Evolutionary conservation across 768 basidiomycete species (phyloP).

Genomic region (Hortiboletus flavorubellus): DNA sequence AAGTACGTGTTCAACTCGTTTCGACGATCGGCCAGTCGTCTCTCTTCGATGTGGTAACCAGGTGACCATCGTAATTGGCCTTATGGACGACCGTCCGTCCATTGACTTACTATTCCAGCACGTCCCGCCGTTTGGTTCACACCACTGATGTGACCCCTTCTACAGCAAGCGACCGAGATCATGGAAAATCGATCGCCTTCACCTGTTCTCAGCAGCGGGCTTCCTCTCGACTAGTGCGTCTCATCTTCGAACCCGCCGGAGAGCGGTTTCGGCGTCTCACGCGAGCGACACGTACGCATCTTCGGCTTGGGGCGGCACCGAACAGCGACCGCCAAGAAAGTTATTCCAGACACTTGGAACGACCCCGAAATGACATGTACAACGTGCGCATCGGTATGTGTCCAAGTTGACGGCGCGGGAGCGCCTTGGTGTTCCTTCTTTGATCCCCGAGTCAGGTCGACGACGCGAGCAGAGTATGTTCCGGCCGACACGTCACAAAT

Average conservation of each 20-base stretch:
- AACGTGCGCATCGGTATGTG: slow-evolving; percentile 16
- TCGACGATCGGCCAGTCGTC: slow-evolving; percentile 43
- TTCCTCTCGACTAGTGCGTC: slow-evolving; percentile 54
- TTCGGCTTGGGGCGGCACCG: slow-evolving; percentile 49
- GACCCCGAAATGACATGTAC: slow-evolving; percentile 11
- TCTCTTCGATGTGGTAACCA: slow-evolving; percentile 44
- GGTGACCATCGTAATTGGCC: slow-evolving; percentile 16
- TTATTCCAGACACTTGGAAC: slow-evolving; percentile 19
- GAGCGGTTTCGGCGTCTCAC: slow-evolving; percentile 54
- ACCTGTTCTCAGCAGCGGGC: slow-evolving; percentile 48
- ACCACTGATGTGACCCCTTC: slow-evolving; percentile 28
- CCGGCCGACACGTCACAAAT: slow-evolving; percentile 47
- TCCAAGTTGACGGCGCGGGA: not conserved
- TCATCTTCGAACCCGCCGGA: slow-evolving; percentile 45
- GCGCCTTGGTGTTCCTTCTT: not conserved
- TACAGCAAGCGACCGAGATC: slow-evolving; percentile 53
- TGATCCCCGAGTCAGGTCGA: not conserved
- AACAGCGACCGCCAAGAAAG: slow-evolving; percentile 26
- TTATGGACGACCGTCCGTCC: slow-evolving; percentile 11
- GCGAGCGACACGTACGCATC: slow-evolving; percentile 51
- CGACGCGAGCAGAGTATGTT: slow-evolving; percentile 44
- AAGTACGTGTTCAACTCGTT: not conserved
- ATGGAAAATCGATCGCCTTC: slow-evolving; percentile 59
- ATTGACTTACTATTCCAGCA: not conserved
- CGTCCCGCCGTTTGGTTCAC: not conserved